These are phyloP conservation scores for Lentinus tigrinus DNA, from an alignment of 768 basidiomycete species.

Conservation along the genomic window DNA sequence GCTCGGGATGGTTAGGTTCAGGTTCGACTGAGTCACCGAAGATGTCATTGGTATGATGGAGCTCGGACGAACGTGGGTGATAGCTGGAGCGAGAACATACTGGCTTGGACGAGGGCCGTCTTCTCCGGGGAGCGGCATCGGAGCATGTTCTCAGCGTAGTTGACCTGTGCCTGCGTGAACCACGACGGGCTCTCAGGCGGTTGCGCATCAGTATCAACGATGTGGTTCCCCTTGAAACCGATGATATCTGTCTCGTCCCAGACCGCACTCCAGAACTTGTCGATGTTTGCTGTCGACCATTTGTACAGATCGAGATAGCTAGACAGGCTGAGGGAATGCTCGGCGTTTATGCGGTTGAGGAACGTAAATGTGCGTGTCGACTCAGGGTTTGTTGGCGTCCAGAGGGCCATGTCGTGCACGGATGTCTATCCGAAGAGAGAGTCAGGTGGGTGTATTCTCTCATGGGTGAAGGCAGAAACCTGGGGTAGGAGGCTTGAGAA, in stretches of 20 bases:
- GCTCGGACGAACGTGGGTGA: constrained; percentile 21
- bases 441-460: constrained; percentile 5
- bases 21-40: constrained; percentile 52
- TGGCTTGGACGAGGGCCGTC: constrained; percentile 67
- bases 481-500: constrained; percentile 4
- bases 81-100: constrained; percentile 41
- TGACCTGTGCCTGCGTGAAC: constrained; percentile 66
- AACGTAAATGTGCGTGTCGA: constrained; percentile 49
- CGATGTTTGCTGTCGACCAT: constrained; percentile 63
- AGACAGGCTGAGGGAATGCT: constrained; percentile 41
- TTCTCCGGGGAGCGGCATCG: constrained; percentile 53
- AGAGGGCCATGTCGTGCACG: constrained; percentile 33
- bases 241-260: constrained; percentile 69
- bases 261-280: constrained; percentile 68
- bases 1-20: constrained; percentile 44
- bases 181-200: constrained; percentile 67
- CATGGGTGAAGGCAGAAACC: not conserved
- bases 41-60: not conserved
- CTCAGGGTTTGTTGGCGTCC: constrained; percentile 41
- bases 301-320: constrained; percentile 64
- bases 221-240: constrained; percentile 58
- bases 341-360: constrained; percentile 48
- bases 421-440: not conserved
- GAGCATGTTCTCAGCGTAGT: constrained; percentile 85
- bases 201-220: constrained; percentile 52